Base-by-base conservation (phyloP, 2,329 filamentous ascomycete species). In the Sporothrix luriei region DNA sequence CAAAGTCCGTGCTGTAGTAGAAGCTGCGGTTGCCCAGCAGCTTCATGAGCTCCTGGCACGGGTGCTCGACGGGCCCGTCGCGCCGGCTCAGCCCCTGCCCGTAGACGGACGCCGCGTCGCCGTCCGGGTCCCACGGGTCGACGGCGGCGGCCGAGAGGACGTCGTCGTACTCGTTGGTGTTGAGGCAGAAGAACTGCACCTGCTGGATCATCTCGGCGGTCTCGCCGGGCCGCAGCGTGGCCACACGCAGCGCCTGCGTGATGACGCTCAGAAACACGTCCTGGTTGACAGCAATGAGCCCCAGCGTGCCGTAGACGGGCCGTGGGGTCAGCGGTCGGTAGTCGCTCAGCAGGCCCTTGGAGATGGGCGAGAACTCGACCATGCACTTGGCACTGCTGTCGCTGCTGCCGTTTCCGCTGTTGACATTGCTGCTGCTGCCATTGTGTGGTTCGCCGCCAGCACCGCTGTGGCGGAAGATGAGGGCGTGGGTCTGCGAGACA, bases 1-100 rank as follows among this genome's bases (percentile, higher is more conserved):
- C 94, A 78, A 99, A 99, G 79, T 98, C 93, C n/a, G 93, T 92
- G 77, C 93, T 97, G 81, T 97, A 99, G 79, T 98, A 99, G 78
- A 99, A 99, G 40, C 91, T 97, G 33, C 94, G 94, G 78, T 96
- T 94, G 77, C 92, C 91, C 69, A 99, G 83, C 49, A 99, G 86
- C 83, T 97, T 98, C 79, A 94, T 94, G 71, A 99, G 80, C 59
- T 95, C 92, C 75, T 93, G 83, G 79, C 94, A 98, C 7, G 95
- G 95, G 79, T 97, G 93, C 76, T 97, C 93, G 40, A 92, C 79
- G 33, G 89, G 80, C 54, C 87, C 82, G 55, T 97, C 93, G 75
- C 87, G 86, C 70, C 89, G 85, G 70, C 90, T 88, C 16, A 88
- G 78, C 54, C 78, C 81, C 72, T 84, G 83, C 38, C 82, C 81